Conservation (phyloP, 169 alveolate genomes). For the Cryptosporidium xiaoi region DNA sequence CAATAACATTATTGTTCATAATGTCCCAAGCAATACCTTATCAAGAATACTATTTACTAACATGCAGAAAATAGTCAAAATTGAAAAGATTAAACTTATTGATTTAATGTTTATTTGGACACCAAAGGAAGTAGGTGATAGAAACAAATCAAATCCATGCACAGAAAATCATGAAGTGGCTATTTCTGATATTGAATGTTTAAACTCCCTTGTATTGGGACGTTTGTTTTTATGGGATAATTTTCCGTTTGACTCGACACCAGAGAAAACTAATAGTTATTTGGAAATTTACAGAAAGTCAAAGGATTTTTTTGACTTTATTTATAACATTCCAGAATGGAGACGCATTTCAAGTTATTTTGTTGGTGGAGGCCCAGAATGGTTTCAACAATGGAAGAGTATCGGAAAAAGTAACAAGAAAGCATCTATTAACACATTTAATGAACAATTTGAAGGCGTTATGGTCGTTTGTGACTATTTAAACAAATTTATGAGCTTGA, state of each 20-base stretch:
- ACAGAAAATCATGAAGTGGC: constrained; percentile 12
- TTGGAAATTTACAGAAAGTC: constrained; percentile 18
- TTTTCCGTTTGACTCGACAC: constrained; percentile 45
- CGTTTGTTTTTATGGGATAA: constrained; percentile 29
- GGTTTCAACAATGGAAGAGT: constrained; percentile 65
- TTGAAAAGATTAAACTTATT: constrained; percentile 43
- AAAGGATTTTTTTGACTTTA: not conserved
- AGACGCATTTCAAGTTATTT: constrained; percentile 68
- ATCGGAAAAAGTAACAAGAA: constrained; percentile 3
- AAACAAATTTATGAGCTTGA: constrained; percentile 11
- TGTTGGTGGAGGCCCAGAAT: constrained; percentile 50
- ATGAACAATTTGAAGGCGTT: constrained; percentile 70
- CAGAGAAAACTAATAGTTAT: constrained; percentile 45
- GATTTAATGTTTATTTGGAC: constrained; percentile 69
- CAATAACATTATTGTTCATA: constrained; percentile 35
- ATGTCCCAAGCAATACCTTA: constrained; percentile 2
- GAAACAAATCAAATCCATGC: constrained; percentile 52
- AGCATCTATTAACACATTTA: constrained; percentile 32
- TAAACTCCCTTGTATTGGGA: constrained; percentile 48
- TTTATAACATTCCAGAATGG: constrained; percentile 68
- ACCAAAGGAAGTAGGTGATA: constrained; percentile 47
- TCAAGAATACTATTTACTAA: constrained; percentile 46
- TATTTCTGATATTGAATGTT: constrained; percentile 60
- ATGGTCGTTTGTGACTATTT: constrained; percentile 71
- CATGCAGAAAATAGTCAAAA: constrained; percentile 37